Evolutionary conservation across 129 eudicot genomes (phyloP), one percentile per base, ranked within the genome.

Genomic region (Centaurea solstitialis): DNA sequence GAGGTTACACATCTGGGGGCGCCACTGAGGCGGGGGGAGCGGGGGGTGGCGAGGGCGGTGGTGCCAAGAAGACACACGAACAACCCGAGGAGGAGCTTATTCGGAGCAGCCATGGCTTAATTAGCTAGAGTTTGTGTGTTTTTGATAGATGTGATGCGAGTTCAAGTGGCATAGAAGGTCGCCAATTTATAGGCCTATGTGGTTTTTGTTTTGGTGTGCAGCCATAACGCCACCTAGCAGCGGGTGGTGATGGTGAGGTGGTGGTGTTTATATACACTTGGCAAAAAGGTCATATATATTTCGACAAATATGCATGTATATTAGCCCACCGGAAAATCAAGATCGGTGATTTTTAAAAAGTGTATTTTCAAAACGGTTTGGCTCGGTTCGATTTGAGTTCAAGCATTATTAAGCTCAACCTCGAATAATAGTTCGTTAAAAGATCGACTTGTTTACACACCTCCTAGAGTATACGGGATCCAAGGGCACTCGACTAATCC

Each of bases 1-100:
- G 37, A 93, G 73, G 75, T 88, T 85, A 85, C 96, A 93, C 68
- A 91, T 86, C 79, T 86, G n/a, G n/a, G 89, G 7, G 85, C 80
- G 9, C 68, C 61, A 73, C 81, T 68, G 70, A 92, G 87, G 39
- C 67, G 87, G 3, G 81, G 77, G 5, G 89, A 67, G 76, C 83
- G 83, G 4, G 84, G 76, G 80, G 79, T 78, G 68, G 84, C 90
- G 0, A 86, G 3, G 7, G 87, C 86, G 5, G 87, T 66, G 30
- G 87, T 83, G 74, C 85, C 82, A 20, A 93, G 70, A 15, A 88
- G 84, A 69, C 89, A 88, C 21, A 92, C 84, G 28, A 72, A 81
- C 1, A 88, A 22, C 12, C 85, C 87, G 17, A 87, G 72, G 18
- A 88, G 80, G 17, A 93, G 64, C 18, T n/a, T n/a, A n/a, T 79